These are phyloP conservation scores for Kodamaea sp. DNA, from an alignment of 1,139 yeast species.

Conservation along the genomic window DNA sequence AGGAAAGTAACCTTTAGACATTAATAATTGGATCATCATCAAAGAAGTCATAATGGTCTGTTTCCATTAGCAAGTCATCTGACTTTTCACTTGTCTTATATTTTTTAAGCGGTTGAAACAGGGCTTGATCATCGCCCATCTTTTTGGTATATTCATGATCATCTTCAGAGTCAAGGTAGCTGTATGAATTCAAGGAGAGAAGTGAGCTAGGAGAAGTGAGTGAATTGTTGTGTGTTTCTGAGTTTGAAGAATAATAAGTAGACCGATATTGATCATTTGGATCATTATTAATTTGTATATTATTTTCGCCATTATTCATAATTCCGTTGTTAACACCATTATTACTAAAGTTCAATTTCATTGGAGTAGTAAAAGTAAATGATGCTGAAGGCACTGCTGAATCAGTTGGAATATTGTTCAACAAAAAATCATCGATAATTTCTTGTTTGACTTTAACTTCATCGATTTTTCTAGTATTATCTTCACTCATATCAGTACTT, in stretches of 20 bases:
- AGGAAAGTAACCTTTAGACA: constrained; percentile 4
- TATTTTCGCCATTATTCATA: no score
- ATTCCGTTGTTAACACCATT: no score
- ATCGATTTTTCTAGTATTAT: constrained; percentile 16
- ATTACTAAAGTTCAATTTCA: no score
- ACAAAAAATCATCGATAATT: constrained; percentile 38
- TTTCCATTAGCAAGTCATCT: constrained; percentile 8
- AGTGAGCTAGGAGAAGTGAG: constrained; percentile 37
- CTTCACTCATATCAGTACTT: constrained; percentile 1
- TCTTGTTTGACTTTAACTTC: constrained; percentile 37
- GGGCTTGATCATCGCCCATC: not conserved
- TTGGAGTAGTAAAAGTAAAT: constrained; percentile 8
- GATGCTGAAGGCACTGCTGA: constrained; percentile 8
- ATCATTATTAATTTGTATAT: no score
- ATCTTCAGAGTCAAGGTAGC: constrained; percentile 20
- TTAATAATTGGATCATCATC: constrained; percentile 23
- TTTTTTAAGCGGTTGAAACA: constrained; percentile 8
- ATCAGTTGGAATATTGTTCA: constrained; percentile 37
- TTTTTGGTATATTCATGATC: constrained; percentile 9
- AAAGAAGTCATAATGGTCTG: constrained; percentile 23
- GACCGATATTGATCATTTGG: no score
- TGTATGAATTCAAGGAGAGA: constrained; percentile 30
- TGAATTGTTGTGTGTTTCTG: constrained; percentile 15
- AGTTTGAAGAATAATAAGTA: not conserved
- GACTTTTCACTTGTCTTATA: constrained; percentile 6